Conservation (phyloP, 306 rosid genomes). For the Adenanthera pavonina region DNA sequence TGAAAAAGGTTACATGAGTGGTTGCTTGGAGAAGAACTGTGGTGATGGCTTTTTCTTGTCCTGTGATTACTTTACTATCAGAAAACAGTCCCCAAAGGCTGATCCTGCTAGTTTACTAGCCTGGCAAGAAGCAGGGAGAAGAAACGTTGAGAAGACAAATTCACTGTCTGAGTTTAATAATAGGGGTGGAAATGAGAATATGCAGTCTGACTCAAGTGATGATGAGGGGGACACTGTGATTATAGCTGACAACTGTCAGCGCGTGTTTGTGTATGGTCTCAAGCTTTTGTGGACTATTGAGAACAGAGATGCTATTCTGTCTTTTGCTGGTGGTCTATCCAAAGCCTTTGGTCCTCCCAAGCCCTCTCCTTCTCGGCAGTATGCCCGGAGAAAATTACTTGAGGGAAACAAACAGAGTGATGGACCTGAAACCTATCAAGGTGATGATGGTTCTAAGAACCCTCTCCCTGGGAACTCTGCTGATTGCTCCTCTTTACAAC, state of each 20-base stretch:
- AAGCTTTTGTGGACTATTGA: slow-evolving; percentile 93
- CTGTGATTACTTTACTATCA: slow-evolving; percentile 88
- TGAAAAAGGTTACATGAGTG: slow-evolving; percentile 47
- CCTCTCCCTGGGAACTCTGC: slow-evolving; percentile 44
- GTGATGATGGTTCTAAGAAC: slow-evolving; percentile 51
- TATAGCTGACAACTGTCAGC: slow-evolving; percentile 93
- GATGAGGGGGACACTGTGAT: slow-evolving; percentile 98
- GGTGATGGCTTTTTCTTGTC: slow-evolving; percentile 87
- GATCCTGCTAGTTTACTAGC: slow-evolving; percentile 78
- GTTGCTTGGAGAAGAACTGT: slow-evolving; percentile 51
- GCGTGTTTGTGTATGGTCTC: slow-evolving; percentile 87
- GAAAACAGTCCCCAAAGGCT: slow-evolving; percentile 89
- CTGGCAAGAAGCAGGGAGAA: slow-evolving; percentile 94
- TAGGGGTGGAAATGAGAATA: slow-evolving; percentile 67
- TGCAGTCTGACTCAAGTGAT: slow-evolving; percentile 79
- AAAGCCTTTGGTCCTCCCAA: slow-evolving; percentile 76
- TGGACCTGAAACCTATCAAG: slow-evolving; percentile 53
- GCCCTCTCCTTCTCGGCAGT: slow-evolving; percentile 92
- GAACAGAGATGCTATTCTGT: slow-evolving; percentile 88
- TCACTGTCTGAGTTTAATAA: slow-evolving; percentile 62
- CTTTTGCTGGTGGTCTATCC: slow-evolving; percentile 72
- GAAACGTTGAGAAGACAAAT: slow-evolving; percentile 65
- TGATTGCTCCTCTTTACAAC: slow-evolving; percentile 45
- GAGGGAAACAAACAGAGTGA: slow-evolving; percentile 60
- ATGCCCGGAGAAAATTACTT: slow-evolving; percentile 71